Conservation (phyloP, 306 rosid genomes). For the Casuarina equisetifolia region DNA sequence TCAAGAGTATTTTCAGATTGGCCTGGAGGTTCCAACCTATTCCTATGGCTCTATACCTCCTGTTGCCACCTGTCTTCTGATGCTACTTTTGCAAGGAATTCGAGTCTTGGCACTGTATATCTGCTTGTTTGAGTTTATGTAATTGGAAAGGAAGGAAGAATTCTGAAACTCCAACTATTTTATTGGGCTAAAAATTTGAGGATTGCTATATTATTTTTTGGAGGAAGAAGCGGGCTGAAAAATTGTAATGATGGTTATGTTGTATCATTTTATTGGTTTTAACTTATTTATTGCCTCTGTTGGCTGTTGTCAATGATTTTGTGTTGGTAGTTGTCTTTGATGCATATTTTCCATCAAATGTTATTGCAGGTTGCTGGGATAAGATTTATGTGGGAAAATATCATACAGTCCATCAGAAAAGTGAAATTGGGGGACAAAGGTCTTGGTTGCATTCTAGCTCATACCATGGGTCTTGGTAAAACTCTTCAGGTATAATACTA, state of each 20-base stretch:
- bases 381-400: conserved; percentile 98
- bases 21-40: neutral
- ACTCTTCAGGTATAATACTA: conserved; percentile 75
- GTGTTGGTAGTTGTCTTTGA: neutral
- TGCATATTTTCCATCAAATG: neutral
- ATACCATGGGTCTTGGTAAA: conserved; percentile 99
- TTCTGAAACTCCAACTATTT: too few species aligned
- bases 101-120: neutral
- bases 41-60: neutral
- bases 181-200: too few species aligned
- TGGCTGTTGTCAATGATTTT: conserved; percentile 1
- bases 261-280: conserved; percentile 1
- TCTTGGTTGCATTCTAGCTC: conserved; percentile 98
- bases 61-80: neutral
- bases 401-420: conserved; percentile 81
- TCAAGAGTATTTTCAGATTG: neutral
- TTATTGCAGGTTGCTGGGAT: conserved; percentile 75
- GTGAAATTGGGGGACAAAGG: conserved; percentile 96
- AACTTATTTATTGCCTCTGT: conserved; percentile 8
- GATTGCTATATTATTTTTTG: too few species aligned
- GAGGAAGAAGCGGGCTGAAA: neutral
- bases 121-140: neutral
- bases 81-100: neutral
- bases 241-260: neutral
- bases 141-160: neutral